These are phyloP conservation scores for Kandelia obovata DNA, from an alignment of 345 rosid species.

Conservation along the genomic window DNA sequence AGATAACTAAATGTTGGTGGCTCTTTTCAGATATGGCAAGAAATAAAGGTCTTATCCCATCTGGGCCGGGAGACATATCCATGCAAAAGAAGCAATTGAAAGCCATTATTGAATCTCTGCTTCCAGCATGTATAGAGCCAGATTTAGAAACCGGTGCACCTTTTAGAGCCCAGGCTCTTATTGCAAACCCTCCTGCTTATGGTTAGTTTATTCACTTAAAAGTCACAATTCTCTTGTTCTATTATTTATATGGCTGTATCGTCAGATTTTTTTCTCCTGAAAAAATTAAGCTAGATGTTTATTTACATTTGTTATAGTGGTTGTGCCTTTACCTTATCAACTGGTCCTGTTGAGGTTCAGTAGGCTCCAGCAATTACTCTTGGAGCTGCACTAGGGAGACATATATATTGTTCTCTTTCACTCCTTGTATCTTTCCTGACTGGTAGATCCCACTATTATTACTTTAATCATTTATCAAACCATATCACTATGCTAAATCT, in stretches of 20 bases:
- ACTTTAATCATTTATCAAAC: neutral
- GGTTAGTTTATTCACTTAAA: slow-evolving; percentile 41
- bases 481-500: too few species aligned
- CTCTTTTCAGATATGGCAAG: slow-evolving; percentile 78
- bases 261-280: neutral
- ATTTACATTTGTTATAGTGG: neutral
- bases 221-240: neutral
- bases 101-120: slow-evolving; percentile 93
- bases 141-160: slow-evolving; percentile 65
- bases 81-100: slow-evolving; percentile 84
- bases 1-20: neutral
- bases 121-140: slow-evolving; percentile 89
- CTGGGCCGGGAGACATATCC: slow-evolving; percentile 91
- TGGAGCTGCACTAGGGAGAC: neutral
- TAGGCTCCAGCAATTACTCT: neutral
- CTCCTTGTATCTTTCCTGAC: too few species aligned
- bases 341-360: neutral
- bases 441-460: neutral
- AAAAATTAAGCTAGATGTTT: neutral
- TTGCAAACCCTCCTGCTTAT: slow-evolving; percentile 97
- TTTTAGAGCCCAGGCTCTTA: slow-evolving; percentile 94
- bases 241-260: neutral
- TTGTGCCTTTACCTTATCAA: neutral
- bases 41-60: slow-evolving; percentile 94
- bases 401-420: too few species aligned